These are phyloP conservation scores for Notholithocarpus densiflorus DNA, from an alignment of 306 rosid genomes.

Conservation along the genomic window DNA sequence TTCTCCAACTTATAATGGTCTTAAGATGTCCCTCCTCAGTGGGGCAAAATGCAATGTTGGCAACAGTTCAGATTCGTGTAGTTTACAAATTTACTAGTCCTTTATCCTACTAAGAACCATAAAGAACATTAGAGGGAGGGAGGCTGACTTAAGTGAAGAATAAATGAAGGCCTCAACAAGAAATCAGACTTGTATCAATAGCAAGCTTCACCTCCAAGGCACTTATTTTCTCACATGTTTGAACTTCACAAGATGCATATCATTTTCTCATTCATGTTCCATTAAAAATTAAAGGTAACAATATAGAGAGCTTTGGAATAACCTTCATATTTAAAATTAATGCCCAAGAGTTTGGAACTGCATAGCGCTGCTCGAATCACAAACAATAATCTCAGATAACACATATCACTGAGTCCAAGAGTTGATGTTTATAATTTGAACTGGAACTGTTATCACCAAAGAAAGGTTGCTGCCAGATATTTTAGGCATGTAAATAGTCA, in stretches of 20 bases:
- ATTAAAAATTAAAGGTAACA: not conserved
- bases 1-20: not conserved
- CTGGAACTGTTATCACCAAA: not conserved
- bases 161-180: not conserved
- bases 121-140: not conserved
- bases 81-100: constrained; percentile 16
- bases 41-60: not conserved
- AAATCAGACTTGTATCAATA: not conserved
- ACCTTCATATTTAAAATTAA: not conserved
- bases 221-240: not conserved
- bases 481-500: not conserved
- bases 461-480: not conserved
- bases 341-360: not conserved
- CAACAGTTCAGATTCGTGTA: not conserved
- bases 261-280: not conserved
- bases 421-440: not conserved
- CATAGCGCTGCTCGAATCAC: not conserved
- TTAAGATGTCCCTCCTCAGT: not conserved
- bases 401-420: not conserved
- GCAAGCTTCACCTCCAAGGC: not conserved
- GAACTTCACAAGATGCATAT: not conserved
- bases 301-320: not conserved
- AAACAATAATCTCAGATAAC: not conserved
- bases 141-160: not conserved
- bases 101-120: constrained; percentile 8